A percentile compares a stretch with the other conserved stretches of the same genome.
These are phyloP conservation scores for Leptographium wingfieldii DNA, from an alignment of 2,329 filamentous ascomycete species.

Conservation along the genomic window DNA sequence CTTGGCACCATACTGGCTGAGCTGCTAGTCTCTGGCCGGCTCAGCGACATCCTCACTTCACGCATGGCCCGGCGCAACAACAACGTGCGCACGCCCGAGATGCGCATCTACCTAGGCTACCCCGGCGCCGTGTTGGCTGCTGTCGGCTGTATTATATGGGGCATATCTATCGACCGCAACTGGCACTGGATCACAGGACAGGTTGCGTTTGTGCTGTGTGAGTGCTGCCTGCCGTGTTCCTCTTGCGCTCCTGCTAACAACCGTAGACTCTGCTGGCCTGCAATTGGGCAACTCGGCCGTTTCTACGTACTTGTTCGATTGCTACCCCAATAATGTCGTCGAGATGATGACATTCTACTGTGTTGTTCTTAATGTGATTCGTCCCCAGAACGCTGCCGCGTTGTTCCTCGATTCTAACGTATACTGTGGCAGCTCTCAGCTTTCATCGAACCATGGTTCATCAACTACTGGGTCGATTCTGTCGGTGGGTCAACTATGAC, in stretches of 20 bases:
- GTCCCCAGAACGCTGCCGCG: neutral
- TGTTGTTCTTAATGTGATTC: constrained; percentile 32
- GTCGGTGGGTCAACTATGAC: constrained; percentile 6
- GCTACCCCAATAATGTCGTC: constrained; percentile 41
- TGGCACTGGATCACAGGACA: constrained; percentile 47
- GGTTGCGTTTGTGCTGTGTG: constrained; percentile 40
- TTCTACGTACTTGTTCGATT: constrained; percentile 40
- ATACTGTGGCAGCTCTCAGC: constrained; percentile 21
- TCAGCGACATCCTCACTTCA: constrained; percentile 39
- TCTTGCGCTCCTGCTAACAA: constrained; percentile 17
- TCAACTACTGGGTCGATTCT: constrained; percentile 31
- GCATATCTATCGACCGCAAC: constrained; percentile 35
- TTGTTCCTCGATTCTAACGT: neutral
- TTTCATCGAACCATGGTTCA: constrained; percentile 35
- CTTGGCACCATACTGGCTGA: constrained; percentile 40
- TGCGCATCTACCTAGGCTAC: constrained; percentile 43
- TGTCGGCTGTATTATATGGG: constrained; percentile 40
- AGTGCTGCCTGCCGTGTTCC: constrained; percentile 11
- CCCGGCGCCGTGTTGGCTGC: constrained; percentile 35
- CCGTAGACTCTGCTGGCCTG: constrained; percentile 32
- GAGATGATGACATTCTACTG: constrained; percentile 41
- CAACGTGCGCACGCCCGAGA: constrained; percentile 32
- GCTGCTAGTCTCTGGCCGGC: constrained; percentile 35
- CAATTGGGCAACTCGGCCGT: constrained; percentile 43
- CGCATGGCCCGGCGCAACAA: constrained; percentile 27